Conservation (phyloP, 192 early-diverging fungal species). For the Coemansia guatemalensis region DNA sequence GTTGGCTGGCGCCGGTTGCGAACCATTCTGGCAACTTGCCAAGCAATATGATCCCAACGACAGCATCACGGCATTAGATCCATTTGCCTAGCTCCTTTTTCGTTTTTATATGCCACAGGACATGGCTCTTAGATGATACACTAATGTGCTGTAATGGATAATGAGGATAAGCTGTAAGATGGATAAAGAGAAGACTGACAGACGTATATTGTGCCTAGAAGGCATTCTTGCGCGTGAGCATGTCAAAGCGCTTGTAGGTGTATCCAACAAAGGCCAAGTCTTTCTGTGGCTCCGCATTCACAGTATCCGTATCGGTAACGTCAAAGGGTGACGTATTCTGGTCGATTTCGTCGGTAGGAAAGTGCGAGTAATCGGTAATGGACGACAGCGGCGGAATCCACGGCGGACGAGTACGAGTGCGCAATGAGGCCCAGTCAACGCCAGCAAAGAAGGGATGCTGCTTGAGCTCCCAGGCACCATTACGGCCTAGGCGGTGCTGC, state of each 20-base stretch:
- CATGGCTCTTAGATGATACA: neutral
- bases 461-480: conserved; percentile 82
- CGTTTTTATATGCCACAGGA: too few relatives aligned
- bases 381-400: conserved; percentile 88
- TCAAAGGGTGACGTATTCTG: conserved; percentile 62
- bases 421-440: conserved; percentile 88
- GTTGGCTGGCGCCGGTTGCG: conserved; percentile 66
- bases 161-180: neutral
- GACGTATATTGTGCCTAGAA: conserved; percentile 38
- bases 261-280: conserved; percentile 99
- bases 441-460: conserved; percentile 93
- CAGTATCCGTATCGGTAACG: conserved; percentile 15
- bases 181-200: neutral
- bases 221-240: conserved; percentile 70
- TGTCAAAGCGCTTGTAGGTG: conserved; percentile 94
- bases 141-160: neutral
- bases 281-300: conserved; percentile 64
- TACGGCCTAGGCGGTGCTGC: conserved; percentile 80
- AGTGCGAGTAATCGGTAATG: conserved; percentile 98
- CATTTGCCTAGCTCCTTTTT: conserved; percentile 10
- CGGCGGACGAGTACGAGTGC: conserved; percentile 75
- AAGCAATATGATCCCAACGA: conserved; percentile 44
- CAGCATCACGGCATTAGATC: conserved; percentile 20
- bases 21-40: conserved; percentile 90
- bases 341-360: conserved; percentile 92